Percentiles rank a stretch among this genome's conserved stretches.
These are phyloP conservation scores for Eucalyptus erythrocorys DNA, from an alignment of 345 rosid species.

Conservation along the genomic window DNA sequence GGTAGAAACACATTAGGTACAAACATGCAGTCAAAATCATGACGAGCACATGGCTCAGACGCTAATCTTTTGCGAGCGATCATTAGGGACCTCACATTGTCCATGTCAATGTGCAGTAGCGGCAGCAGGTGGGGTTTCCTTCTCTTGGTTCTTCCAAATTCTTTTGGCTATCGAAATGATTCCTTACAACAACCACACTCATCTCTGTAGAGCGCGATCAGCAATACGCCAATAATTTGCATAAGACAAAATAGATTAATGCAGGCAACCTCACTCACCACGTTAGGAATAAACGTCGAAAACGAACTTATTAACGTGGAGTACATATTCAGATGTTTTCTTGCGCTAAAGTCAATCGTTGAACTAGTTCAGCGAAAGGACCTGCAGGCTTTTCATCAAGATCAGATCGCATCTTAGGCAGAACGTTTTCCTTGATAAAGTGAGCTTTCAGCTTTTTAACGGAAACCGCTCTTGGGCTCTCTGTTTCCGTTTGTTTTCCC, in stretches of 20 bases:
- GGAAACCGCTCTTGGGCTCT: not conserved
- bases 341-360: not conserved
- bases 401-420: not conserved
- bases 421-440: not conserved
- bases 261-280: not conserved
- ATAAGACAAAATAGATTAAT: not conserved
- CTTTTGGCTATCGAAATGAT: not conserved
- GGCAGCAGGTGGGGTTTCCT: not conserved
- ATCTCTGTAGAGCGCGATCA: not conserved
- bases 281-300: not conserved
- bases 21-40: not conserved
- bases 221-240: not conserved
- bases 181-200: not conserved
- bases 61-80: not conserved
- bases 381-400: not conserved
- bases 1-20: not conserved
- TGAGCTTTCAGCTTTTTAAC: not conserved
- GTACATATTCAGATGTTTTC: not conserved
- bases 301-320: not conserved
- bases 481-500: not conserved
- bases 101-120: not conserved
- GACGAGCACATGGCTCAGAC: not conserved
- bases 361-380: not conserved
- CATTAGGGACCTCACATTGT: not conserved
- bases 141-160: not conserved